Evolutionary conservation across 257 asterid species (phyloP), one percentile per base, ranked within the genome.

Genomic region (Nicotiana attenuata): DNA sequence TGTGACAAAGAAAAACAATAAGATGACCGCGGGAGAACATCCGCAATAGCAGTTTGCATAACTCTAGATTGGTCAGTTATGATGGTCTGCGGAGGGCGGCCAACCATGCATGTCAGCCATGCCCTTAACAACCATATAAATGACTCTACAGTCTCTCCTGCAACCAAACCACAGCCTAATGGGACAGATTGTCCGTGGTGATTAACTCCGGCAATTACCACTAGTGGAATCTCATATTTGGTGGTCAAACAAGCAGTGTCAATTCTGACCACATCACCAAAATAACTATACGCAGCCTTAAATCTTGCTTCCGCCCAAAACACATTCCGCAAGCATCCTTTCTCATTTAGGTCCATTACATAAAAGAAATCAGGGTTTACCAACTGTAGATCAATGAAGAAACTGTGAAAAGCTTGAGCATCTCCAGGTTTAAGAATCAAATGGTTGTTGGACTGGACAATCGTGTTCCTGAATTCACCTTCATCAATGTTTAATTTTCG

Each of bases 21-120:
- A 87, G 85, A 82, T 83, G 93, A 84, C 67, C 93, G 85, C 11
- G 93, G 94, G 65, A 89, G 85, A 78, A 90, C 94, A 78, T 89
- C 92, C 5, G 85, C 50, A 56, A 89, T 17, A 65, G 92, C 94
- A 82, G 83, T 77, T 87, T 88, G 89, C 86, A 92, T 76, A 82
- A 84, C 84, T 82, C 83, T 81, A 80, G 86, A 81, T 20, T 82
- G 52, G 50, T 85, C 78, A 33, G 86, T 73, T 68, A 90, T 81
- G 60, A 92, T 52, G 5, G 90, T 85, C 81, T 86, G 91, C 2
- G 94, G 94, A 73, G 91, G 66, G 10, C 88, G 92, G 71, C 94
- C 94, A 20, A 87, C 85, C 91, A 92, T 90, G 81, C 86, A 92
- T 1, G 93, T 90, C 8, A 92, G 81, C 94, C 96, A 92, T n/a